phyloP scores from a whole-genome alignment of 306 rosid species.

The Begonia peltatifolia region DNA sequence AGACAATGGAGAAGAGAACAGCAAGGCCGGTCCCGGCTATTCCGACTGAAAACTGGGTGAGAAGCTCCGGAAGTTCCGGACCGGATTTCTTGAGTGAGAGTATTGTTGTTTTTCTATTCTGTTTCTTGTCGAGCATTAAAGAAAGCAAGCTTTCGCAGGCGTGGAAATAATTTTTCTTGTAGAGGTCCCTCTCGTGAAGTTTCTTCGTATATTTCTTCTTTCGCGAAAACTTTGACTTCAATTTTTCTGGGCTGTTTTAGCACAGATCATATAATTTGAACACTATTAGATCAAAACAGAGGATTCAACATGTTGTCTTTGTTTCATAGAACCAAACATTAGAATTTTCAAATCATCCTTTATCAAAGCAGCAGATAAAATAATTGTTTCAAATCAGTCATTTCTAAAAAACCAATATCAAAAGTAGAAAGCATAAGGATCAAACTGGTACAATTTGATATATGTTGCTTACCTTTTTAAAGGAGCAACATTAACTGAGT shows the following conservation, averaged over 20 bases:
- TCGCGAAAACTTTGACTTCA: conserved; percentile 37
- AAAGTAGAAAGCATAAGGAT: not conserved
- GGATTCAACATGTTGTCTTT: no score
- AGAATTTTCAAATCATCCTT: no score
- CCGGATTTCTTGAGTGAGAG: conserved; percentile 54
- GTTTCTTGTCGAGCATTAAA: conserved; percentile 35
- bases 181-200: conserved; percentile 49
- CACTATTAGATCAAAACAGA: no score
- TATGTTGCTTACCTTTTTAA: conserved; percentile 40
- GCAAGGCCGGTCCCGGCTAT: conserved; percentile 82
- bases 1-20: conserved; percentile 47
- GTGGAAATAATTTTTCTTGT: conserved; percentile 50
- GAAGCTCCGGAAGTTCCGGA: conserved; percentile 67
- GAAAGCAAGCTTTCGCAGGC: conserved; percentile 83
- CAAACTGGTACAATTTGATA: not conserved
- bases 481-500: conserved; percentile 45
- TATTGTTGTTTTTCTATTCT: conserved; percentile 27
- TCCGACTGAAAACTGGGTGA: conserved; percentile 54
- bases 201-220: conserved; percentile 42
- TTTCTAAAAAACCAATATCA: not conserved
- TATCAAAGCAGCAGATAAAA: no score
- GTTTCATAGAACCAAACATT: no score
- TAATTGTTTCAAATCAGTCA: not conserved
- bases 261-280: no score
- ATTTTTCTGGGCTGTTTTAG: conserved; percentile 54